Base-by-base conservation (phyloP, 2,329 filamentous ascomycete species). In the Mollisiaceae sp. region DNA sequence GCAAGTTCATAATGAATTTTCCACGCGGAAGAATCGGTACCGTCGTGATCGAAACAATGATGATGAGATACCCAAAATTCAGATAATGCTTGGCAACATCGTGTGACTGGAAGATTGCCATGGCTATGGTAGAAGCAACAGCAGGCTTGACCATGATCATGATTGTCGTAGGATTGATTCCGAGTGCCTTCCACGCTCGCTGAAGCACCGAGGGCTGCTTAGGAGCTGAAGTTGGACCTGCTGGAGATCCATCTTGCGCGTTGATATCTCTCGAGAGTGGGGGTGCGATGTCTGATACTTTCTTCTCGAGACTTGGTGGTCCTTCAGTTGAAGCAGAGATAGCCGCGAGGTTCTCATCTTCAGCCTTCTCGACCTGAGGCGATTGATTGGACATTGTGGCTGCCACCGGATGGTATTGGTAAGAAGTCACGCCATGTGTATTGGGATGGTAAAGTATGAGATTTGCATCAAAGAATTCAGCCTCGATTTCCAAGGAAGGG, bases 21-120 rank as follows among this genome's bases (percentile, higher is more conserved):
- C 89, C 89, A 43, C 90, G 81, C 0, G 90, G 90, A 76, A 91
- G 82, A 64, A 92, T 86, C 14, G 85, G 81, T 50, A 91, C 82
- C 0, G 86, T 84, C 2, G 92, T 76, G 56, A 92, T 84, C 1
- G 84, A 84, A 67, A 90, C 82, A 68, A 93, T 86, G 54, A 86
- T 85, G 2, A 90, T 79, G 1, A 92, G 79, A 74, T 92, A 72
- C 2, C 70, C 70, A 39, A 72, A 62, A 59, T 70, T 72, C 35
- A 68, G n/a, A 57, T 70, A 72, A 61, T 68, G 50, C 11, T 36
- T 55, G 18, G 70, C 70, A 18, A 72, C 67, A 5, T 56, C 43
- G 43, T 69, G 54, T 0, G 45, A 60, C 56, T 71, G 69, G 50
- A 65, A 69, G 27, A 71, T 68, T 6, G 62, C 67, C 59, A 69